A percentile compares a stretch with the other conserved stretches of the same genome.
Evolutionary conservation across 1,284 basidiomycete species (phyloP).

Genomic region (Sanguinoderma infundibulare): DNA sequence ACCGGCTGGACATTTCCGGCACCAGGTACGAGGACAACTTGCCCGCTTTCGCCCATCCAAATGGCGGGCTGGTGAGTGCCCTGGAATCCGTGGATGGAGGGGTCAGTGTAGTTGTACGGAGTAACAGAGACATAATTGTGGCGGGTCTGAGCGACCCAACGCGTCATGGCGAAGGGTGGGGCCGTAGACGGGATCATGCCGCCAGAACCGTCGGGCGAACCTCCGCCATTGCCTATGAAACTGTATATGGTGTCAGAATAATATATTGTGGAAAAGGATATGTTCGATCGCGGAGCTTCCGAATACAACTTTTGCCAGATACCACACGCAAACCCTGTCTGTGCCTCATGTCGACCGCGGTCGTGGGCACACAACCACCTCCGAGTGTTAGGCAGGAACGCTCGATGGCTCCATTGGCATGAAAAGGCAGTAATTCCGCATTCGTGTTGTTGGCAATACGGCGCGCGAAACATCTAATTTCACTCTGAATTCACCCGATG

Average conservation of each 20-base stretch:
- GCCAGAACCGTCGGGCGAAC: constrained; percentile 69
- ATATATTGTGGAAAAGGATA: neutral
- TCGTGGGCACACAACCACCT: too few species aligned
- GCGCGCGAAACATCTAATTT: too few species aligned
- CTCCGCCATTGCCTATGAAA: constrained; percentile 74
- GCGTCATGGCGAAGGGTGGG: constrained; percentile 82
- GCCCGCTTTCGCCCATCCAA: constrained; percentile 89
- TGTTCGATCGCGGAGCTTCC: neutral
- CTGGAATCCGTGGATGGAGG: constrained; percentile 72
- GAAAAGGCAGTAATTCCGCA: too few species aligned
- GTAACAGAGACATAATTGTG: constrained; percentile 78
- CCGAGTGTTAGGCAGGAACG: too few species aligned
- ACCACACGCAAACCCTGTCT: too few species aligned
- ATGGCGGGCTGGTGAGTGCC: constrained; percentile 86
- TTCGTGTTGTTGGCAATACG: too few species aligned
- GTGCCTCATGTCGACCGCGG: too few species aligned
- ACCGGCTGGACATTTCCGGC: constrained; percentile 50
- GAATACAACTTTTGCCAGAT: too few species aligned
- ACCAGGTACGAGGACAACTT: constrained; percentile 68
- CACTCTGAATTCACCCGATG: too few species aligned
- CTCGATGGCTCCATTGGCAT: too few species aligned
- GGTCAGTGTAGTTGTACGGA: constrained; percentile 77
- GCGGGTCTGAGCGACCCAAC: constrained; percentile 78
- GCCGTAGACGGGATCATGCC: constrained; percentile 75
- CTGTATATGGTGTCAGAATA: constrained; percentile 28